phyloP scores from a whole-genome alignment of 768 basidiomycete species.

The Paxillus rubicundulus region DNA sequence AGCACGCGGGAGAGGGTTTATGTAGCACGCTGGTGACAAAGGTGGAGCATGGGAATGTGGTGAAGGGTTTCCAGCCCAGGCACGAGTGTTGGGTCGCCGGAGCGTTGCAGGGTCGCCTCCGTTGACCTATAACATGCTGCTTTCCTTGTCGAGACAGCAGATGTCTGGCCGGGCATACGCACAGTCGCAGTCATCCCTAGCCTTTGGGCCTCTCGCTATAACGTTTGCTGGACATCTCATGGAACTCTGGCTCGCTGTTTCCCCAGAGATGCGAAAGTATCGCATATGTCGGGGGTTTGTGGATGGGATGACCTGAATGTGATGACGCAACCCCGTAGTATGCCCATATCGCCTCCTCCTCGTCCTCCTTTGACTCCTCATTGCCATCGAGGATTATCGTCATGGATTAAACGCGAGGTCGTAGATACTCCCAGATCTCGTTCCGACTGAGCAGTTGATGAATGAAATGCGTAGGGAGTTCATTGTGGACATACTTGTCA shows the following conservation, averaged over 20 bases:
- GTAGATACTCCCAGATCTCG: constrained; percentile 11
- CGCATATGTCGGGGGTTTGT: constrained; percentile 22
- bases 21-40: constrained; percentile 21
- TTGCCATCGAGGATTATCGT: constrained; percentile 16
- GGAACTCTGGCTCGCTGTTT: constrained; percentile 16
- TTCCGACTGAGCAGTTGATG: constrained; percentile 7
- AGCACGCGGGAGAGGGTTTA: too few species aligned
- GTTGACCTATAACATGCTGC: constrained; percentile 17
- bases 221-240: constrained; percentile 19
- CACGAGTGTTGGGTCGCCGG: constrained; percentile 22
- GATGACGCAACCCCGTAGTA: constrained; percentile 13
- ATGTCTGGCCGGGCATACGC: constrained; percentile 29
- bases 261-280: constrained; percentile 28
- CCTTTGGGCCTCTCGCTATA: constrained; percentile 14
- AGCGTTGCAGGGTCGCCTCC: constrained; percentile 15
- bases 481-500: constrained; percentile 9
- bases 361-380: constrained; percentile 10
- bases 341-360: constrained; percentile 20
- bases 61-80: constrained; percentile 23
- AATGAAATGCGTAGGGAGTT: constrained; percentile 15
- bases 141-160: constrained; percentile 29
- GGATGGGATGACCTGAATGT: constrained; percentile 8
- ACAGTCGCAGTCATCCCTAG: constrained; percentile 19
- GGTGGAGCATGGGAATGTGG: constrained; percentile 23
- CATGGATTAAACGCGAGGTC: constrained; percentile 15